These are phyloP conservation scores for Pseudozyma pruni DNA, from an alignment of 1,284 basidiomycete species.

Conservation along the genomic window DNA sequence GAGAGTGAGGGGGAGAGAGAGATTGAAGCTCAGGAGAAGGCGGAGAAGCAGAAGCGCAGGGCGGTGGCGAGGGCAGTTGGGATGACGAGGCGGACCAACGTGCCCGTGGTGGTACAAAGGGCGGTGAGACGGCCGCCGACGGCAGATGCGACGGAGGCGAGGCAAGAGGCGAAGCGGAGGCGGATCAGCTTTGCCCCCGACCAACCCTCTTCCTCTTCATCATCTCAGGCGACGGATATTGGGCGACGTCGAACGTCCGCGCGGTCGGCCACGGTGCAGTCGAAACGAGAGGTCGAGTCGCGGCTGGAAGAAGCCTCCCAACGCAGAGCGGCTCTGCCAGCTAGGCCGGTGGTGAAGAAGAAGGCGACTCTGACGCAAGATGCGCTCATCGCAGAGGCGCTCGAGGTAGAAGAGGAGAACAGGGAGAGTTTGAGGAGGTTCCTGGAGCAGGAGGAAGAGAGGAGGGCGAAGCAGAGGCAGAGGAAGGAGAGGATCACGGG, in stretches of 20 bases:
- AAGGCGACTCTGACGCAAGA: slow-evolving; percentile 74
- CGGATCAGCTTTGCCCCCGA: slow-evolving; percentile 44
- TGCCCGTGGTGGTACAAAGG: not conserved
- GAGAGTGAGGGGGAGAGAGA: slow-evolving; percentile 47
- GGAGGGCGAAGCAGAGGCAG: slow-evolving; percentile 76
- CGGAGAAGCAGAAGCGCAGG: slow-evolving; percentile 33
- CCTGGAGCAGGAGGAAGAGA: slow-evolving; percentile 81
- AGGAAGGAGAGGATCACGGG: slow-evolving; percentile 75
- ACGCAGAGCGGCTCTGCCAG: slow-evolving; percentile 71
- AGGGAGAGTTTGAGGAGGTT: slow-evolving; percentile 81
- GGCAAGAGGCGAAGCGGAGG: slow-evolving; percentile 14
- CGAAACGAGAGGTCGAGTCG: slow-evolving; percentile 56
- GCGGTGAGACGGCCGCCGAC: not conserved
- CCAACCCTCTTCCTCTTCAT: slow-evolving; percentile 6
- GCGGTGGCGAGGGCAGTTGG: slow-evolving; percentile 23
- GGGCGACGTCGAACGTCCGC: slow-evolving; percentile 20
- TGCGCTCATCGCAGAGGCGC: slow-evolving; percentile 80
- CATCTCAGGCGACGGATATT: not conserved
- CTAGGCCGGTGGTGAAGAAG: slow-evolving; percentile 29
- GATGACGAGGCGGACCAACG: slow-evolving; percentile 13
- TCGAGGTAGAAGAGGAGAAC: slow-evolving; percentile 86
- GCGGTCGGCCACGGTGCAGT: slow-evolving; percentile 55
- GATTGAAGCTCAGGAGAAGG: slow-evolving; percentile 54
- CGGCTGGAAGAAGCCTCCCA: slow-evolving; percentile 73
- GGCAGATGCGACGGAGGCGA: not conserved